Percentiles rank a stretch among this genome's conserved stretches.
Evolutionary conservation across 805 yeast species (phyloP).

Genomic region (Pichia gijzeniarum): DNA sequence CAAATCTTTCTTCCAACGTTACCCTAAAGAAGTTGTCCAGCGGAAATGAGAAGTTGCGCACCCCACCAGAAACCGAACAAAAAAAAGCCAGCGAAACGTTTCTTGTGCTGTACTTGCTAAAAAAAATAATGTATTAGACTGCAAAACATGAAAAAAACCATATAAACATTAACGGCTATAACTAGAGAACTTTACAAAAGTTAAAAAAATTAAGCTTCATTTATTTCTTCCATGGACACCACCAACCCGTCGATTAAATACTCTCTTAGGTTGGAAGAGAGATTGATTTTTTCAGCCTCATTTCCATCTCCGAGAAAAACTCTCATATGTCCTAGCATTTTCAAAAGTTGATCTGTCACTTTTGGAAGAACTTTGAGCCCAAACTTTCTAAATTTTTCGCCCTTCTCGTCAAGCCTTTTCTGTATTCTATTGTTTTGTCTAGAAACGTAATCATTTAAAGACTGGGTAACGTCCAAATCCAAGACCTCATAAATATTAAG

Average conservation of each 20-base stretch:
- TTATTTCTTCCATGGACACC: constrained; percentile 19
- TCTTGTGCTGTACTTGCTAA: too few species aligned
- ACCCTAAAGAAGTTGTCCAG: too few species aligned
- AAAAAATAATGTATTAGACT: background rate
- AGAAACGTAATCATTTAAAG: constrained; percentile 2
- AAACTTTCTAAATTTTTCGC: too few species aligned
- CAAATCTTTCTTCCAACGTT: too few species aligned
- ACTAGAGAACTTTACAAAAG: background rate
- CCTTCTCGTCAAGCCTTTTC: background rate
- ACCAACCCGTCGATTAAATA: constrained; percentile 23
- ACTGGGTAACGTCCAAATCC: constrained; percentile 15
- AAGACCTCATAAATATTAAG: constrained; percentile 19
- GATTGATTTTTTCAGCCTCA: constrained; percentile 12
- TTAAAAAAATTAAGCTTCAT: constrained; percentile 16
- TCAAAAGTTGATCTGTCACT: constrained; percentile 23
- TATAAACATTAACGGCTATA: too few species aligned
- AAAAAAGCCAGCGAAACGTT: too few species aligned
- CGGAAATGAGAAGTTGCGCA: too few species aligned
- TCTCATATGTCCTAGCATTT: constrained; percentile 27
- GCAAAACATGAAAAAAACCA: too few species aligned
- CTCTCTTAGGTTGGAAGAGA: constrained; percentile 17
- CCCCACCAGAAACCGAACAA: too few species aligned
- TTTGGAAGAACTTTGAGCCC: constrained; percentile 14
- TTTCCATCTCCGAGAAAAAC: constrained; percentile 25
- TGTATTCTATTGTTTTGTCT: constrained; percentile 7